Percentiles rank a stretch among this genome's conserved stretches.
These are phyloP conservation scores for Suillus fuscotomentosus DNA, from an alignment of 768 basidiomycete species.

Conservation along the genomic window DNA sequence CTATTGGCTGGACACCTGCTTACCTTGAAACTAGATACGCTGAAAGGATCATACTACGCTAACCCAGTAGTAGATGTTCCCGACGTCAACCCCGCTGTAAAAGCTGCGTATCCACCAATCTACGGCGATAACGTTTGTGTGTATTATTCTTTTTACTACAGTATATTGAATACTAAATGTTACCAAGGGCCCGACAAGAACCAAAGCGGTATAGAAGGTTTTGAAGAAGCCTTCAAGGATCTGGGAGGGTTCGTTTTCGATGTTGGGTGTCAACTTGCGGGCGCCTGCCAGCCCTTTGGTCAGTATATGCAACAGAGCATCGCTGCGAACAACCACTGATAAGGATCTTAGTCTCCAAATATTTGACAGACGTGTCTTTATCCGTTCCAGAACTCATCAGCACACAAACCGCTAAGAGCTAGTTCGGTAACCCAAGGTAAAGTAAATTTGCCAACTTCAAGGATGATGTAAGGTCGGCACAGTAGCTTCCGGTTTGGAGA, in stretches of 20 bases:
- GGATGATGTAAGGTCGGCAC: too few species aligned
- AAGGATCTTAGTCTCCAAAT: slow-evolving; percentile 50
- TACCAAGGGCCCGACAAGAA: slow-evolving; percentile 60
- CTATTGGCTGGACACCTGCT: slow-evolving; percentile 1
- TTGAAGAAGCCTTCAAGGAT: slow-evolving; percentile 86
- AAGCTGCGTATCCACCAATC: slow-evolving; percentile 71
- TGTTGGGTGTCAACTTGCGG: slow-evolving; percentile 78
- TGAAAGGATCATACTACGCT: slow-evolving; percentile 96
- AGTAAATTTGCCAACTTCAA: too few species aligned
- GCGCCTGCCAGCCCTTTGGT: slow-evolving; percentile 93
- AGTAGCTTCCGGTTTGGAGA: too few species aligned
- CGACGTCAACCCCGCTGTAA: slow-evolving; percentile 55
- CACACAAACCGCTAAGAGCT: slow-evolving; percentile 56
- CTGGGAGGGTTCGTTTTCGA: slow-evolving; percentile 81
- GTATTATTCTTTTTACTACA: slow-evolving; percentile 11
- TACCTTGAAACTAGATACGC: slow-evolving; percentile 49
- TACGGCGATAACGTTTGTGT: slow-evolving; percentile 88
- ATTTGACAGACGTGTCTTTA: slow-evolving; percentile 59
- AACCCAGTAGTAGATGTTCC: slow-evolving; percentile 68
- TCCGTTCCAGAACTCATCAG: slow-evolving; percentile 73
- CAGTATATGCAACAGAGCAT: slow-evolving; percentile 9
- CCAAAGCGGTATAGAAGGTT: slow-evolving; percentile 65
- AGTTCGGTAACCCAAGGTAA: too few species aligned
- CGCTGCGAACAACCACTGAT: background rate
- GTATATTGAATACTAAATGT: background rate